These are phyloP conservation scores for Erythrophleum fordii DNA, from an alignment of 306 rosid genomes.

Conservation along the genomic window DNA sequence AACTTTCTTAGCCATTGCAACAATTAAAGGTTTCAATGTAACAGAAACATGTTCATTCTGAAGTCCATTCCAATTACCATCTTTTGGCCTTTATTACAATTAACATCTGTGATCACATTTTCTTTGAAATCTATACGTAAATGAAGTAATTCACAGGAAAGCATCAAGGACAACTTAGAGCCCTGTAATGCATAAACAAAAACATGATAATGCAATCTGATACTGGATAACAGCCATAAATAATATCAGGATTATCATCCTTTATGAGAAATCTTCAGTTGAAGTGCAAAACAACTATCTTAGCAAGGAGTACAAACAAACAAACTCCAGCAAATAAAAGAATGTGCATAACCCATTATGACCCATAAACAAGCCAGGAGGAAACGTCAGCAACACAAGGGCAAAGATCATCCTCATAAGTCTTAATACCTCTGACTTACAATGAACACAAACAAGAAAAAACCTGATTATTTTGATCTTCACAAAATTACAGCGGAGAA, in stretches of 20 bases:
- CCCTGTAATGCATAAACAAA: no score
- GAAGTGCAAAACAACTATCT: conserved; percentile 18
- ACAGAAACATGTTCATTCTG: no score
- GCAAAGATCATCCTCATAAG: background rate
- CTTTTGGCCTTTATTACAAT: background rate
- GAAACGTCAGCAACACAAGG: background rate
- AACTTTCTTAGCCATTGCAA: no score
- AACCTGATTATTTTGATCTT: background rate
- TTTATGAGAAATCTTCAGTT: background rate
- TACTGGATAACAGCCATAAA: background rate
- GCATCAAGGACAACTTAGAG: no score
- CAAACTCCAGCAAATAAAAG: conserved; percentile 1
- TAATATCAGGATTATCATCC: background rate
- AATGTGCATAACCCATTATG: conserved; percentile 2
- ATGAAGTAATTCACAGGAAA: no score
- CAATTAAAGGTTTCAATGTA: no score
- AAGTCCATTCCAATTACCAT: background rate
- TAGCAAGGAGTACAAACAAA: background rate
- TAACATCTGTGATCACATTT: background rate
- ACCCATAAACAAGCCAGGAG: conserved; percentile 21
- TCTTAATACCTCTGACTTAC: conserved; percentile 1
- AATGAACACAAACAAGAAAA: conserved; percentile 26
- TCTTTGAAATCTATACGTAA: no score
- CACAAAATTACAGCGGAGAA: conserved; percentile 20
- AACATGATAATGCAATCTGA: no score